Evolutionary conservation across 345 rosid genomes (phyloP).

Genomic region (Citrus reticulata): DNA sequence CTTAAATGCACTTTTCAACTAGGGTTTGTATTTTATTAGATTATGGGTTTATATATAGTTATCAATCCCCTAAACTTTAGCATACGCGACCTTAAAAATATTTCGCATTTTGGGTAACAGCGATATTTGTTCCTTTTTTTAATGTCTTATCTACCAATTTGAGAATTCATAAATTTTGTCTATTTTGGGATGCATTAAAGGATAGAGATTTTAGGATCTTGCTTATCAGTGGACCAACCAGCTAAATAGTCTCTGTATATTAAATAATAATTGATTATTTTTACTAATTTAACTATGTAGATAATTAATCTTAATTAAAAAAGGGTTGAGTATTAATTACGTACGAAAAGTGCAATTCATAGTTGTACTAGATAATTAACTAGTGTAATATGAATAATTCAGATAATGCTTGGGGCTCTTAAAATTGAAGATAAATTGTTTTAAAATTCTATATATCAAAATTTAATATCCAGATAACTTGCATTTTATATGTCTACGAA

Average conservation of each 20-base stretch:
- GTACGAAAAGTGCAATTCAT: too few relatives aligned
- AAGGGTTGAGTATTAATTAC: too few relatives aligned
- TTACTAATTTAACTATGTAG: background rate
- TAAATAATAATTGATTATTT: background rate
- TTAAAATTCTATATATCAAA: too few relatives aligned
- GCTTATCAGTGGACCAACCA: background rate
- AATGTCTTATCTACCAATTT: background rate
- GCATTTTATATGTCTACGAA: too few relatives aligned
- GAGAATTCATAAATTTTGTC: background rate
- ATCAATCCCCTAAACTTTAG: background rate
- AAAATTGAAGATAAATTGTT: too few relatives aligned
- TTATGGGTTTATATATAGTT: background rate
- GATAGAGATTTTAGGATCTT: background rate
- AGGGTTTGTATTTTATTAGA: background rate
- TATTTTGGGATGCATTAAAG: background rate
- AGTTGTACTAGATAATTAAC: too few relatives aligned
- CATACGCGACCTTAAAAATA: background rate
- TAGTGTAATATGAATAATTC: too few relatives aligned
- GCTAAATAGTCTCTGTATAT: background rate
- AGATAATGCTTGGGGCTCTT: too few relatives aligned
- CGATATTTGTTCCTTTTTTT: background rate
- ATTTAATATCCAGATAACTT: too few relatives aligned
- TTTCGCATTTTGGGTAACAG: background rate
- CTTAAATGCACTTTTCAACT: background rate
- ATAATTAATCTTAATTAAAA: background rate